These are phyloP conservation scores for Fibroporia radiculosa DNA, from an alignment of 768 basidiomycete species.

Conservation along the genomic window DNA sequence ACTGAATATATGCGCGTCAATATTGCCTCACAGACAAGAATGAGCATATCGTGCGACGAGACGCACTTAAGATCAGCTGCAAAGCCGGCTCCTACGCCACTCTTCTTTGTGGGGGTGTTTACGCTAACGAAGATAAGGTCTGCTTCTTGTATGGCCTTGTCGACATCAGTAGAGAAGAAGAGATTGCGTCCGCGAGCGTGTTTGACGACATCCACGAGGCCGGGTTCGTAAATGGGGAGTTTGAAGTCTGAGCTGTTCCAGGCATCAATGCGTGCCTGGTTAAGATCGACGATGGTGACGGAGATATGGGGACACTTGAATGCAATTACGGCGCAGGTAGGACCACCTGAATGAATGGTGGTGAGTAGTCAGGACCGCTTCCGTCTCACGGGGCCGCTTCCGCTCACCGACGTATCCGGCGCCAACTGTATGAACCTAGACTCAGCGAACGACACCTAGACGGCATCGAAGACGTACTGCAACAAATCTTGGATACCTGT, in stretches of 20 bases:
- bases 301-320: slow-evolving; percentile 86
- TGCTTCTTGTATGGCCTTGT: slow-evolving; percentile 87
- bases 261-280: slow-evolving; percentile 88
- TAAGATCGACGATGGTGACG: slow-evolving; percentile 98
- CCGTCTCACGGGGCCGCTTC: slow-evolving; percentile 1
- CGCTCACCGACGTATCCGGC: slow-evolving; percentile 88
- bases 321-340: slow-evolving; percentile 92
- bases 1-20: slow-evolving; percentile 42
- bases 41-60: no score
- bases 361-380: background rate
- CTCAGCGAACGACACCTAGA: slow-evolving; percentile 5
- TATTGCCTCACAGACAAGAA: no score
- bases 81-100: slow-evolving; percentile 94
- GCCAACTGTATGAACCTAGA: slow-evolving; percentile 43
- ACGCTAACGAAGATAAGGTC: slow-evolving; percentile 98
- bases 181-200: slow-evolving; percentile 87
- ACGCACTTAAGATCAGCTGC: slow-evolving; percentile 97
- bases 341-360: slow-evolving; percentile 54
- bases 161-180: slow-evolving; percentile 94
- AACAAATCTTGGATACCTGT: slow-evolving; percentile 76
- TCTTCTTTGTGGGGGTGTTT: slow-evolving; percentile 99
- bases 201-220: slow-evolving; percentile 86
- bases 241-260: slow-evolving; percentile 87
- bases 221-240: slow-evolving; percentile 97
- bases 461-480: slow-evolving; percentile 50